Conservation (phyloP, 2,329 filamentous ascomycete species). For the Xylaria sp. region DNA sequence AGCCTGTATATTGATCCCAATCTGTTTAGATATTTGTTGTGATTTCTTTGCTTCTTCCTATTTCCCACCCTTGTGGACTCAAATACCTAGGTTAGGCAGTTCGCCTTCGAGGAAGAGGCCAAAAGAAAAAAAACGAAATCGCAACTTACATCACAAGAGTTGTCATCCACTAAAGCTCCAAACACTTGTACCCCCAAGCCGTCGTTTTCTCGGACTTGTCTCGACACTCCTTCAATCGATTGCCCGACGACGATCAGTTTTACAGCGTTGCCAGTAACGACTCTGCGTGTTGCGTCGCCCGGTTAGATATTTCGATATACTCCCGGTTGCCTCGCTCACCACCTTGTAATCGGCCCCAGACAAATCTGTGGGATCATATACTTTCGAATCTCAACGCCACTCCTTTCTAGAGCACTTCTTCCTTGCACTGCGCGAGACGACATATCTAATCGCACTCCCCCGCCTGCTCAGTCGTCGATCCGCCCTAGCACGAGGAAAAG, state of each 20-base stretch:
- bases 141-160: slow-evolving; percentile 26
- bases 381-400: slow-evolving; percentile 43
- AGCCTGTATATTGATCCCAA: slow-evolving; percentile 52
- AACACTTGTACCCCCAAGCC: slow-evolving; percentile 34
- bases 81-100: slow-evolving; percentile 17
- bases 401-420: slow-evolving; percentile 35
- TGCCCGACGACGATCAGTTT: slow-evolving; percentile 28
- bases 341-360: slow-evolving; percentile 47
- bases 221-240: slow-evolving; percentile 40
- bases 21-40: slow-evolving; percentile 48
- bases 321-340: slow-evolving; percentile 41
- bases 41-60: slow-evolving; percentile 38
- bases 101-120: slow-evolving; percentile 30
- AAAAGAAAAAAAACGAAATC: slow-evolving; percentile 33
- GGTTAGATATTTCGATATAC: slow-evolving; percentile 28
- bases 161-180: slow-evolving; percentile 18
- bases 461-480: slow-evolving; percentile 37
- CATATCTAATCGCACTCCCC: slow-evolving; percentile 39
- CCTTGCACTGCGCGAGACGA: slow-evolving; percentile 41
- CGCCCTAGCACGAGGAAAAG: slow-evolving; percentile 37
- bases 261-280: slow-evolving; percentile 32
- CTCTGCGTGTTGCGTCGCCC: slow-evolving; percentile 31
- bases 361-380: slow-evolving; percentile 44
- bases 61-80: slow-evolving; percentile 35
- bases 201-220: slow-evolving; percentile 23